Base-by-base conservation (phyloP, 2,329 filamentous ascomycete species). In the Neonectria faginata region DNA sequence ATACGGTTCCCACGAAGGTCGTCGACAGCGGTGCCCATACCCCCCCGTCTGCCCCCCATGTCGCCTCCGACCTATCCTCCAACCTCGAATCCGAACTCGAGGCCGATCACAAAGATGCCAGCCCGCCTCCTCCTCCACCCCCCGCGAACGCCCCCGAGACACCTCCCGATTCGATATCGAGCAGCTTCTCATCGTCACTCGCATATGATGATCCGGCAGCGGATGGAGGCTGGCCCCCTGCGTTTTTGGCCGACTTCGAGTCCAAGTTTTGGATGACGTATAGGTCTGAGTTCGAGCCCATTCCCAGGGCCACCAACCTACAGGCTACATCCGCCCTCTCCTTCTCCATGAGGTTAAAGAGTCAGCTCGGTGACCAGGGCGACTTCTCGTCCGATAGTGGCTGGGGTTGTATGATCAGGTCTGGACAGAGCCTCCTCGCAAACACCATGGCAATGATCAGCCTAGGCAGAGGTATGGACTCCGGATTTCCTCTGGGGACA, bases 381-480 rank as follows among this genome's bases (percentile, higher is more conserved):
- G 94, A 92, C 5, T 99, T 98, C 79, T 92, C 93, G 11, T 95
- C 93, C 2, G 96, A 99, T 77, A 94, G 93, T 10, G 96, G 96
- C 56, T 99, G 97, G 94, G 96, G 96, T 0, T 99, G 96, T 76
- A 99, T 99, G 96, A 98, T 99, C 72, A 86, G 96, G 64, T 97
- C 95, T 6, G 96, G 96, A 3, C 96, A 99, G 81, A 95, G 93
- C 74, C 84, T 99, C 27, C 83, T 99, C 45, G 95, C 95, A 48
- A 99, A 98, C 79, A 86, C 95, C 1, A 84, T 98, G 72, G 81
- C 88, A 18, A 85, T 92, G 60, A 81, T 94, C 52, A 84, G 86
- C 42, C 81, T 97, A 22, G 95, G 96, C 20, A 89, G 96, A 86
- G 91, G 92, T 94, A 84, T 67, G 80, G 66, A 59, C 18, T n/a